Base-by-base conservation (phyloP, 441 rosid genomes). In the Adansonia gregorii region DNA sequence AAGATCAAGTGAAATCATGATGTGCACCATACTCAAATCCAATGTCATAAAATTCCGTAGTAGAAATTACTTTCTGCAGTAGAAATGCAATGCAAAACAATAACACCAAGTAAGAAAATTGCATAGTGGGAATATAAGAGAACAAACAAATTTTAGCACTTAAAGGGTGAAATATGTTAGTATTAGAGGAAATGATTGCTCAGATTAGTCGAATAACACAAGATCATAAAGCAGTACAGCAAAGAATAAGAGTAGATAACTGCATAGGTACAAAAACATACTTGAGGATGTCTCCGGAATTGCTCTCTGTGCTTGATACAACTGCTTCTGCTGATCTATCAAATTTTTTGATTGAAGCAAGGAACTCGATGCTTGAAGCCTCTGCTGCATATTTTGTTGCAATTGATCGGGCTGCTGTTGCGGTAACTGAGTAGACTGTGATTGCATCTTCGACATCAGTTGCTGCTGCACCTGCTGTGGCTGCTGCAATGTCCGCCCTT, bases 301-400 rank as follows among this genome's bases (percentile, higher is more conserved):
- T 19, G 63, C 63, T 58, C 63, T 58, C 63, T 58, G 63, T 20
- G 63, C 20, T 58, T 58, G 35, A 58, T 20, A 20, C 27, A 58
- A 8, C 81, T 94, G 98, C 89, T 93, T 94, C 84, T 91, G 98
- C 78, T 85, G 97, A 84, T 94, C 97, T 77, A 91, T 83, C 70
- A 91, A 85, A 87, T 86, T 92, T 77, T 88, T 97, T 27, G 87
- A 88, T 58, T 58, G 63, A 55, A 55, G 59, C 59, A 55, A 55
- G 59, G 59, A 55, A 17, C 22, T 55, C n/a, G 59, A 78, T 83
- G 88, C 80, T 83, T 89, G 98, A 74, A 92, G 85, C 82, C 98
- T 88, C 79, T 91, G 94, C 73, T 89, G 97, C 87, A 90, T 67
- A 82, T 92, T 94, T 75, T 87, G 88, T 72, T 91, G 97, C 72